A percentile compares a stretch with the other conserved stretches of the same genome.
These are phyloP conservation scores for Parastagonospora nodorum DNA, from an alignment of 2,329 filamentous ascomycete genomes.

Conservation along the genomic window DNA sequence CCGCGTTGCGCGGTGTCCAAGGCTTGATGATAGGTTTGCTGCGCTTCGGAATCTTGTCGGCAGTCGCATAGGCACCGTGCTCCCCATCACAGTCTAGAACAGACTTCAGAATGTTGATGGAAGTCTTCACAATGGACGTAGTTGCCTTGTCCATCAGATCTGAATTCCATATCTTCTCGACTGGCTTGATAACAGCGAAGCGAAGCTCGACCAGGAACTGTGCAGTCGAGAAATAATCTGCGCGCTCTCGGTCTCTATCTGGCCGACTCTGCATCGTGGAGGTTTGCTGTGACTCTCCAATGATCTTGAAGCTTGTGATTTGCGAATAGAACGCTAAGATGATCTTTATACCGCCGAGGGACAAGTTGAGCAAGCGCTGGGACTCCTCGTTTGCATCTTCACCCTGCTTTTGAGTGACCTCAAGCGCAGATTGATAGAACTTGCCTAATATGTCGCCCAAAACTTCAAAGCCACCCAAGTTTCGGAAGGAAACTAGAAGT, in stretches of 20 bases:
- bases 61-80: conserved; percentile 63
- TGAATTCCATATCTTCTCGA: conserved; percentile 83
- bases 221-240: conserved; percentile 67
- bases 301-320: conserved; percentile 76
- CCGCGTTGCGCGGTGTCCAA: conserved; percentile 57
- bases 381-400: conserved; percentile 52
- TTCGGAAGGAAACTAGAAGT: conserved; percentile 85
- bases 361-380: conserved; percentile 49
- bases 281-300: conserved; percentile 75
- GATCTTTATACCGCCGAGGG: conserved; percentile 72
- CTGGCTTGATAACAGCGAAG: conserved; percentile 75
- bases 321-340: conserved; percentile 82
- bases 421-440: conserved; percentile 66
- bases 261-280: conserved; percentile 56
- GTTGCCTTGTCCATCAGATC: conserved; percentile 80
- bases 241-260: conserved; percentile 60
- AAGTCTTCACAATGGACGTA: conserved; percentile 73
- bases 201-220: conserved; percentile 89
- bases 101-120: conserved; percentile 82
- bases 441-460: conserved; percentile 73
- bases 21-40: conserved; percentile 54
- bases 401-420: conserved; percentile 50
- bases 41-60: conserved; percentile 62
- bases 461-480: conserved; percentile 73
- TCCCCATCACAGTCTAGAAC: conserved; percentile 81